Evolutionary conservation across 306 rosid species (phyloP).

Genomic region (Prosopis cineraria): DNA sequence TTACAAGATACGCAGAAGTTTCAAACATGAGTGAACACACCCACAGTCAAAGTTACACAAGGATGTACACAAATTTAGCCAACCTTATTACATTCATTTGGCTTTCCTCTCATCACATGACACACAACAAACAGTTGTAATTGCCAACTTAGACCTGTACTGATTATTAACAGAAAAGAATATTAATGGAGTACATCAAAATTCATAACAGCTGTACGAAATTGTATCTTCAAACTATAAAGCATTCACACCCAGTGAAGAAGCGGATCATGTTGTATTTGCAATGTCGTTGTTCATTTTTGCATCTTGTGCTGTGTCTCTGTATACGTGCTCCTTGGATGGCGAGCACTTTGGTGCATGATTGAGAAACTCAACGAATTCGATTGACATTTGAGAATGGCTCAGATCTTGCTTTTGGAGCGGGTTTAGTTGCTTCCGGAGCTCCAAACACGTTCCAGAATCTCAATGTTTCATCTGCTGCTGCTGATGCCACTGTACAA

Average conservation of each 20-base stretch:
- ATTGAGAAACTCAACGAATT: slow-evolving; percentile 13
- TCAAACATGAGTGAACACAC: neutral
- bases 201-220: neutral
- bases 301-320: neutral
- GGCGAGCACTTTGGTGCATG: neutral
- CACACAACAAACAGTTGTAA: slow-evolving; percentile 12
- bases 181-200: neutral
- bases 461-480: slow-evolving; percentile 38
- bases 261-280: neutral
- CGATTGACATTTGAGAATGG: slow-evolving; percentile 33
- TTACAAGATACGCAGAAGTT: neutral
- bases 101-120: neutral
- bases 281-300: neutral
- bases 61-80: neutral
- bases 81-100: neutral
- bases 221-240: neutral
- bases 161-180: neutral
- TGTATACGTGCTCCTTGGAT: neutral
- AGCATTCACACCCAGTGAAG: neutral
- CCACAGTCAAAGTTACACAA: neutral
- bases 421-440: slow-evolving; percentile 35
- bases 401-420: slow-evolving; percentile 25
- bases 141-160: neutral
- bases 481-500: slow-evolving; percentile 43
- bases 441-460: slow-evolving; percentile 43